Evolutionary conservation across 345 rosid genomes (phyloP).

Genomic region (Eucalyptus lansdowneana): DNA sequence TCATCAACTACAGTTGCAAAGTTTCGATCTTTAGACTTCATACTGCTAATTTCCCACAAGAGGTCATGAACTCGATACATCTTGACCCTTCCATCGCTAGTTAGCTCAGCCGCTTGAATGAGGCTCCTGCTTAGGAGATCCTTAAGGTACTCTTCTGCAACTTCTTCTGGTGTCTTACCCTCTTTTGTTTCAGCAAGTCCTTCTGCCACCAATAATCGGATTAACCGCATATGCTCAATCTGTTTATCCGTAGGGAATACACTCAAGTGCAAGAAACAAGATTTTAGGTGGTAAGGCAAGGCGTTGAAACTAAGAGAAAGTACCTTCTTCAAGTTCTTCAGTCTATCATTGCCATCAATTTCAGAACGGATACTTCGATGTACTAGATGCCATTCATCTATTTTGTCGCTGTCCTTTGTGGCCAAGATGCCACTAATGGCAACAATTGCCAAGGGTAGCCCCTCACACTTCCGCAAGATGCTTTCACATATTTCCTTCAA

Average conservation of each 20-base stretch:
- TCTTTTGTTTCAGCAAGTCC: not conserved
- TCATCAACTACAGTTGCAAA: not conserved
- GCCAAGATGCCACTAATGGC: constrained; percentile 16
- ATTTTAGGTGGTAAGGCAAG: not conserved
- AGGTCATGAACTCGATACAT: not conserved
- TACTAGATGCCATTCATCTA: constrained; percentile 8
- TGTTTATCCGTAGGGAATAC: constrained; percentile 5
- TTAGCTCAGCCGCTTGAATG: not conserved
- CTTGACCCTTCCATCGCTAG: not conserved
- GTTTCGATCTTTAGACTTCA: not conserved
- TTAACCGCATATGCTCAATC: not conserved
- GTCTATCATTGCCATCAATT: not conserved
- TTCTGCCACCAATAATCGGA: constrained; percentile 5
- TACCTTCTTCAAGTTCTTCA: not conserved
- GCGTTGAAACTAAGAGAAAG: not conserved
- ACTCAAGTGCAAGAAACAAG: constrained; percentile 2
- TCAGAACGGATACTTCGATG: not conserved
- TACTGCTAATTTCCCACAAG: not conserved
- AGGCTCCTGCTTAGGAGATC: constrained; percentile 3
- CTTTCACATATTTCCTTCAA: not conserved
- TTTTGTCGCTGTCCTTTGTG: not conserved
- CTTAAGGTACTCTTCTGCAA: not conserved
- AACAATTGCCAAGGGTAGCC: not conserved
- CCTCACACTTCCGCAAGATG: constrained; percentile 1
- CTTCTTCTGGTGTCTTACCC: constrained; percentile 1